Evolutionary conservation across 2,329 filamentous ascomycete genomes (phyloP).

Genomic region (Plectosphaerella sp.): DNA sequence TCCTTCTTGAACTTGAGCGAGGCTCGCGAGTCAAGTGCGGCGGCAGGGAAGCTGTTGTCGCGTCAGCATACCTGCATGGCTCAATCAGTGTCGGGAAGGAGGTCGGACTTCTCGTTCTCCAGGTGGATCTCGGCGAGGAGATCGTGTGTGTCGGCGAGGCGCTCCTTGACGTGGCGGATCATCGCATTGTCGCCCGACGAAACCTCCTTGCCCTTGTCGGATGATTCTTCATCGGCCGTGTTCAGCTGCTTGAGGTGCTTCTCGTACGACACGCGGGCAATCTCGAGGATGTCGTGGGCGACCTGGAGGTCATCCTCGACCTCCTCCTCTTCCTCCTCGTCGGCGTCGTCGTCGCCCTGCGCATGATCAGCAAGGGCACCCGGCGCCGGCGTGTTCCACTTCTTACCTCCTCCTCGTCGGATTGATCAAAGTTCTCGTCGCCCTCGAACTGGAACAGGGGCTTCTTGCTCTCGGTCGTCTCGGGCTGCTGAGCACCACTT

Average conservation of each 20-base stretch:
- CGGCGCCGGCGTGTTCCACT: neutral
- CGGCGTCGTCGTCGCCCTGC: slow-evolving; percentile 29
- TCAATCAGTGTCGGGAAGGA: neutral
- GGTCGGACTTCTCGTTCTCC: slow-evolving; percentile 74
- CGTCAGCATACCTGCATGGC: no score
- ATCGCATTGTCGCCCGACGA: slow-evolving; percentile 33
- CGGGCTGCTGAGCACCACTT: slow-evolving; percentile 32
- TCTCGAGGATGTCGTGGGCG: slow-evolving; percentile 80
- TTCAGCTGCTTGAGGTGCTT: slow-evolving; percentile 43
- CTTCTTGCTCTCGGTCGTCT: slow-evolving; percentile 53
- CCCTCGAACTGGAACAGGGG: slow-evolving; percentile 88
- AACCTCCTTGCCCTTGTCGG: slow-evolving; percentile 33
- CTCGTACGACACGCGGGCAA: slow-evolving; percentile 63
- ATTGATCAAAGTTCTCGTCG: slow-evolving; percentile 87
- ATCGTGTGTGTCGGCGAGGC: slow-evolving; percentile 89
- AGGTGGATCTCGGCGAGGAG: slow-evolving; percentile 94
- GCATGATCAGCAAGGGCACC: slow-evolving; percentile 6
- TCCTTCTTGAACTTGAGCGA: slow-evolving; percentile 75
- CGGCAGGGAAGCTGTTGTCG: slow-evolving; percentile 65
- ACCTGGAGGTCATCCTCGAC: slow-evolving; percentile 71
- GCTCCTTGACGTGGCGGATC: slow-evolving; percentile 67
- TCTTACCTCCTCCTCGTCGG: slow-evolving; percentile 66
- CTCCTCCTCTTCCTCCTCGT: slow-evolving; percentile 45
- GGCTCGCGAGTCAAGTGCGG: slow-evolving; percentile 77
- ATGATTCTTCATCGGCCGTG: slow-evolving; percentile 27